Base-by-base conservation (phyloP, 2,329 filamentous ascomycete species). In the Xylariomycetidae sp. region DNA sequence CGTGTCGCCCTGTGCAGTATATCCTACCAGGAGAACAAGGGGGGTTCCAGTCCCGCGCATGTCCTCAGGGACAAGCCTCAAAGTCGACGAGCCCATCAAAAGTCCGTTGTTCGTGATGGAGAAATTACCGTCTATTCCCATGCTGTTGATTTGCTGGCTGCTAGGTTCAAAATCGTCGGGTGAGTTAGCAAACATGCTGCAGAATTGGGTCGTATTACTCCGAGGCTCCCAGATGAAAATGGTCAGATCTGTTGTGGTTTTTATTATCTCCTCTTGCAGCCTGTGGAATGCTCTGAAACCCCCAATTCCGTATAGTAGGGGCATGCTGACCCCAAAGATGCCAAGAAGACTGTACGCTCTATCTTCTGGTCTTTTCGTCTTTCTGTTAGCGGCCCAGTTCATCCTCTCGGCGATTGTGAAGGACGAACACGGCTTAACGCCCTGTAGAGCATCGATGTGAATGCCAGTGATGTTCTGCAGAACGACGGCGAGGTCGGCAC, bases 281-380 rank as follows among this genome's bases (percentile, higher is more conserved):
- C 36, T 23, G 11, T 11, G n/a, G 25, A 26, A 38, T 4, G 36
- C 31, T 19, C 17, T 11, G 8, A 27, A 11, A 7, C 27, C 20
- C 1, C 31, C 36, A n/a, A 32, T 30, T 2, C 36, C 36, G 9
- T 38, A 38, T n/a, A 38, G n/a, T 6, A 34, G 16, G 7, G 31
- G 27, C 36, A 38, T 30, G 6, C 34, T 38, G 18, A 38, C 31
- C 4, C 31, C 27, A n/a, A 38, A 38, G 8, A 38, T 19, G 18
- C 31, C 31, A 2, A 38, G 18, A 22, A 38, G 31, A 25, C 36
- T 16, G n/a, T 38, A 38, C 2, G 31, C 29, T 3, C 25, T 20
- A 15, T 38, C 36, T 31, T 38, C 31, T 2, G 12, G 6, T 17
- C 36, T 19, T 4, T 30, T 38, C 14, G 36, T 34, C 27, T 38